Evolutionary conservation across 164 flowering plant species (phyloP).

Genomic region (Chloranthus sessilifolius): DNA sequence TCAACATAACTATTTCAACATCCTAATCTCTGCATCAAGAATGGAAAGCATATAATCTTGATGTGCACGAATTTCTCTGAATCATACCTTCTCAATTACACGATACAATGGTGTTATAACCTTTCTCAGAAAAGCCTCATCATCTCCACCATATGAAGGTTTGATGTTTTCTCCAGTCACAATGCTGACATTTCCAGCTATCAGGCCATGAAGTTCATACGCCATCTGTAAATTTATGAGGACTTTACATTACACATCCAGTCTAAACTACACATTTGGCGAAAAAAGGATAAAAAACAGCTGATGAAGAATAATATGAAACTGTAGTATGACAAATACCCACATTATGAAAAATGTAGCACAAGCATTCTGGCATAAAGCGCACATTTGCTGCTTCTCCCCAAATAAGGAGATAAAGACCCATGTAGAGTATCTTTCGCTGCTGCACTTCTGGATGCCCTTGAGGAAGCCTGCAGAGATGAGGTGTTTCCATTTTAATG

Average conservation of each 20-base stretch:
- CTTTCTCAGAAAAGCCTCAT: slow-evolving; percentile 91
- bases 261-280: not conserved
- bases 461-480: slow-evolving; percentile 69
- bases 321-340: slow-evolving; percentile 17
- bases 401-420: slow-evolving; percentile 94
- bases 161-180: slow-evolving; percentile 96
- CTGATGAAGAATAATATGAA: not conserved
- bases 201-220: slow-evolving; percentile 89
- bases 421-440: slow-evolving; percentile 92
- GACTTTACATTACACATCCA: not conserved
- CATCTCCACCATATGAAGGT: slow-evolving; percentile 99
- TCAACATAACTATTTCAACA: not conserved
- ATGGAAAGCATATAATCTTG: not conserved
- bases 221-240: slow-evolving; percentile 77
- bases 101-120: slow-evolving; percentile 90
- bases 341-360: slow-evolving; percentile 97
- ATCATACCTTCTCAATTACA: slow-evolving; percentile 76
- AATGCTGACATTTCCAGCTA: slow-evolving; percentile 97
- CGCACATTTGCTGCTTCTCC: slow-evolving; percentile 99
- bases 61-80: not conserved
- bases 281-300: not conserved
- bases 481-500: slow-evolving; percentile 1
- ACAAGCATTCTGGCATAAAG: slow-evolving; percentile 96
- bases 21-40: not conserved
- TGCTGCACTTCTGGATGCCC: slow-evolving; percentile 83